These are phyloP conservation scores for Tuctoria greenei DNA, from an alignment of 176 grass and related monocot species.

Conservation along the genomic window DNA sequence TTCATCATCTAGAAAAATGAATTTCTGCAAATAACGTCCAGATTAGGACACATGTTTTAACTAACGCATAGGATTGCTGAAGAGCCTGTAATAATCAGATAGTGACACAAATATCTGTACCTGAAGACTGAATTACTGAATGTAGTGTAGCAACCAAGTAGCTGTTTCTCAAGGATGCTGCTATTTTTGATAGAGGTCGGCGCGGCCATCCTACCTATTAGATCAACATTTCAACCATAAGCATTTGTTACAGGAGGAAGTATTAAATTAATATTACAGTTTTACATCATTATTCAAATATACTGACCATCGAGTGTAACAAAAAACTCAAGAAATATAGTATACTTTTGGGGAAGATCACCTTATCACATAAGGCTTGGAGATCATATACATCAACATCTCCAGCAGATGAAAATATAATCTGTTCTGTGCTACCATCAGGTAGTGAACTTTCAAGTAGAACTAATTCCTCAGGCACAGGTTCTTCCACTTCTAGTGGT, in stretches of 20 bases:
- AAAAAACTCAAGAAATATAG: slow-evolving; percentile 24
- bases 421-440: slow-evolving; percentile 78
- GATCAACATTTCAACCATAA: slow-evolving; percentile 31
- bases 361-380: slow-evolving; percentile 87
- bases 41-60: slow-evolving; percentile 34
- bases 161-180: slow-evolving; percentile 92
- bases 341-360: slow-evolving; percentile 29
- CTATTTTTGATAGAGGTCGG: slow-evolving; percentile 87
- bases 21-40: slow-evolving; percentile 51
- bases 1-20: slow-evolving; percentile 78
- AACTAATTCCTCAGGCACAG: slow-evolving; percentile 63
- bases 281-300: background rate
- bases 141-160: slow-evolving; percentile 86
- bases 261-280: background rate
- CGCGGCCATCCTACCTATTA: slow-evolving; percentile 95
- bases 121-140: slow-evolving; percentile 59
- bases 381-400: slow-evolving; percentile 92
- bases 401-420: slow-evolving; percentile 84
- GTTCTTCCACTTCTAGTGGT: slow-evolving; percentile 76
- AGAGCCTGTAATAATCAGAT: slow-evolving; percentile 14
- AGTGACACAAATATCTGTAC: slow-evolving; percentile 38
- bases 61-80: slow-evolving; percentile 23
- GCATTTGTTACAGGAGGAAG: background rate
- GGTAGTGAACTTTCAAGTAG: slow-evolving; percentile 70
- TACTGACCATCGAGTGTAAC: slow-evolving; percentile 5